Percentiles rank a stretch among this genome's conserved stretches.
Conservation (phyloP, 768 basidiomycete genomes). For the Guyanaporus albipodus region DNA sequence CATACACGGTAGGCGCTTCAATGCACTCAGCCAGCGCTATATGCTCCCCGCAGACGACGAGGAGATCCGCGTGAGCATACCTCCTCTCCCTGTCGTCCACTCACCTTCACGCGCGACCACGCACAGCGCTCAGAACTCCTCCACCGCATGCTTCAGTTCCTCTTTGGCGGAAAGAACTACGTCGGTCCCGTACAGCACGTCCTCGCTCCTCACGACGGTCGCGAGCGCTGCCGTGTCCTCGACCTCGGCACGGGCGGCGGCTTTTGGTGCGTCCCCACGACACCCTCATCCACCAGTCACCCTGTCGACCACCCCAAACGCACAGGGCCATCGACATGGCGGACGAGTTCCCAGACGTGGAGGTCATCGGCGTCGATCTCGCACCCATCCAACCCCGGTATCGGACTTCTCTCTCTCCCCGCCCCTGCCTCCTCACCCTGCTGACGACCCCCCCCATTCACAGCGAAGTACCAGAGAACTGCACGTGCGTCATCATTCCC, state of each 20-base stretch:
- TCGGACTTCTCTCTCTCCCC: conserved; percentile 7
- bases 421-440: conserved; percentile 3
- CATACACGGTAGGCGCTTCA: conserved; percentile 51
- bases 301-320: background rate
- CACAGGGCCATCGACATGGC: conserved; percentile 69
- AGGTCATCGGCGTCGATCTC: conserved; percentile 67
- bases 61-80: conserved; percentile 50
- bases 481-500: conserved; percentile 52
- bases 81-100: background rate
- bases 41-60: conserved; percentile 65
- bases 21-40: conserved; percentile 52
- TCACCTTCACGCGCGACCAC: conserved; percentile 1
- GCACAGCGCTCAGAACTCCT: conserved; percentile 57
- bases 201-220: conserved; percentile 37
- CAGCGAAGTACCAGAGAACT: conserved; percentile 65
- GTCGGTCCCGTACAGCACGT: conserved; percentile 60
- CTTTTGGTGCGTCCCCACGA: conserved; percentile 42
- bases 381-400: conserved; percentile 72
- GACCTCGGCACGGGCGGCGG: conserved; percentile 71
- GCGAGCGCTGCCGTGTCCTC: conserved; percentile 42
- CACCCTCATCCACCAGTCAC: background rate
- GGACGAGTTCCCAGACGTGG: conserved; percentile 62
- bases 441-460: conserved; percentile 15
- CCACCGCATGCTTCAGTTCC: conserved; percentile 64
- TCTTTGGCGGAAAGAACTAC: conserved; percentile 60